These are phyloP conservation scores for Phoma sp. DNA, from an alignment of 2,329 filamentous ascomycete genomes.

Conservation along the genomic window DNA sequence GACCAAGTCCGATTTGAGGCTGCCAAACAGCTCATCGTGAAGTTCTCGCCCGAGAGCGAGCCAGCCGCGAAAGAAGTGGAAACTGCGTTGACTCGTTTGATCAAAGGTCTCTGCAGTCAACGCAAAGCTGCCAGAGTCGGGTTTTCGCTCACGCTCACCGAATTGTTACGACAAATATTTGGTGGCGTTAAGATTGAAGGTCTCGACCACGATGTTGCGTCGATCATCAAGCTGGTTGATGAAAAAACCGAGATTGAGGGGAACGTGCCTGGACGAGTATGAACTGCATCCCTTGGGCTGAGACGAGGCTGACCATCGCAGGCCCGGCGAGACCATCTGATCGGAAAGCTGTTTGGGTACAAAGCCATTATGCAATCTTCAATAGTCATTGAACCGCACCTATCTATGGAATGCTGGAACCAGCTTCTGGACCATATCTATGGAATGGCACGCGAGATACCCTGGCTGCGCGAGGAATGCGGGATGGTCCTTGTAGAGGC, in stretches of 20 bases:
- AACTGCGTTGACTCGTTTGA: slow-evolving; percentile 60
- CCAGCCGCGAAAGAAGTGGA: slow-evolving; percentile 49
- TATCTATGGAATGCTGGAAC: slow-evolving; percentile 64
- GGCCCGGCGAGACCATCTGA: slow-evolving; percentile 84
- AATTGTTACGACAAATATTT: slow-evolving; percentile 76
- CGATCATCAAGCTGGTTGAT: slow-evolving; percentile 59
- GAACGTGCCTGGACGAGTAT: slow-evolving; percentile 61
- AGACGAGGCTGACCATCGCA: slow-evolving; percentile 46
- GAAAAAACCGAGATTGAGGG: slow-evolving; percentile 59
- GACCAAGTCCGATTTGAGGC: slow-evolving; percentile 53
- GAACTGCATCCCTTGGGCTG: slow-evolving; percentile 19
- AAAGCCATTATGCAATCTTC: slow-evolving; percentile 84
- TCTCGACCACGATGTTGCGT: slow-evolving; percentile 48
- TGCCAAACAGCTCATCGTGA: slow-evolving; percentile 53
- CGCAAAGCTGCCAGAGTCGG: slow-evolving; percentile 87
- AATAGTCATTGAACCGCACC: slow-evolving; percentile 67
- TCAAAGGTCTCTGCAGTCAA: slow-evolving; percentile 87
- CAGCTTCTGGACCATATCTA: slow-evolving; percentile 75
- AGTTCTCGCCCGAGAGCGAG: slow-evolving; percentile 48
- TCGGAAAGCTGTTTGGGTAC: slow-evolving; percentile 86
- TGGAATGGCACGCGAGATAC: slow-evolving; percentile 77
- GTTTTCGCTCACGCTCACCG: slow-evolving; percentile 86
- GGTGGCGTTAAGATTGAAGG: slow-evolving; percentile 49
- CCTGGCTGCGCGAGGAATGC: slow-evolving; percentile 89
- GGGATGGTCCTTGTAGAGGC: slow-evolving; percentile 81